Conservation (phyloP, 257 asterid species). For the Solanum infundibuliforme region DNA sequence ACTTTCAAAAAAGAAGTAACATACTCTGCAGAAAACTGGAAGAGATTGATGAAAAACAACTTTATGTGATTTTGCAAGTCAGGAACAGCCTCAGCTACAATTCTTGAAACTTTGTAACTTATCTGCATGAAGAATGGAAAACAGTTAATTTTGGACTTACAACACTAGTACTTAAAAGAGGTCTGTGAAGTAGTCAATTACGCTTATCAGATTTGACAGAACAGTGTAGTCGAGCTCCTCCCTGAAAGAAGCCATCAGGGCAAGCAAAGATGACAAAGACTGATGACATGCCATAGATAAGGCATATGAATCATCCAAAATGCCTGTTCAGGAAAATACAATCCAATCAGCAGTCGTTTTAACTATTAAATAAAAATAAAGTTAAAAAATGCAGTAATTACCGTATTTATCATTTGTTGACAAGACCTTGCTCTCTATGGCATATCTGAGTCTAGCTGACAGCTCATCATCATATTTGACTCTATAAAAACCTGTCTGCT, state of each 20-base stretch:
- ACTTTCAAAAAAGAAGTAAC: conserved; percentile 1
- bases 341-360: not conserved
- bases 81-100: conserved; percentile 80
- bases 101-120: conserved; percentile 46
- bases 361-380: not conserved
- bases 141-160: not conserved
- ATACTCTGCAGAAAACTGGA: conserved; percentile 84
- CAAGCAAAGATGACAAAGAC: conserved; percentile 65
- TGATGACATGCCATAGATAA: conserved; percentile 81
- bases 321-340: conserved; percentile 49
- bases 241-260: conserved; percentile 76
- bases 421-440: conserved; percentile 61
- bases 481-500: conserved; percentile 75
- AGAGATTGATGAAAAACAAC: conserved; percentile 64
- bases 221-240: conserved; percentile 77
- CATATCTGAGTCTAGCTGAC: conserved; percentile 71
- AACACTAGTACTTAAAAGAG: not conserved
- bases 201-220: conserved; percentile 65
- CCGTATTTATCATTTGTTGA: conserved; percentile 77
- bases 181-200: conserved; percentile 22
- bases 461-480: conserved; percentile 83
- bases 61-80: conserved; percentile 49
- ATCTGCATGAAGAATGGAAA: conserved; percentile 38
- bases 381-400: conserved; percentile 12
- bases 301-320: conserved; percentile 75